Conservation (phyloP, 2,329 filamentous ascomycete genomes). For the Clarireedia monteithiana region DNA sequence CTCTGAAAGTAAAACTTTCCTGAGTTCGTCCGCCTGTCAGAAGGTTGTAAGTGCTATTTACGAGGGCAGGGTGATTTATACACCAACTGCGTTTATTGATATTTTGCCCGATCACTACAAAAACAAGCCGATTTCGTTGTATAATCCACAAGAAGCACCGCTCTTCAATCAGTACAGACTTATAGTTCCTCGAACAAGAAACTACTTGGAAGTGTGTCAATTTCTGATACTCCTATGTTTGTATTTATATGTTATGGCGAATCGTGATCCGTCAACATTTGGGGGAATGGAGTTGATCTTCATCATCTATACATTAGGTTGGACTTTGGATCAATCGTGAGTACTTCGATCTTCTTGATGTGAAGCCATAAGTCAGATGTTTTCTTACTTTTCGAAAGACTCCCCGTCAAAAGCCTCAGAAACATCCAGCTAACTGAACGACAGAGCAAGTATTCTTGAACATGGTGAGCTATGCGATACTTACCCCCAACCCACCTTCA, state of each 20-base stretch:
- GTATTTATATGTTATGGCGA: slow-evolving; percentile 66
- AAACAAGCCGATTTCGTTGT: slow-evolving; percentile 71
- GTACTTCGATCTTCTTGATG: slow-evolving; percentile 48
- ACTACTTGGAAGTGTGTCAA: slow-evolving; percentile 65
- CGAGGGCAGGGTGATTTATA: slow-evolving; percentile 72
- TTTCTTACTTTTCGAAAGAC: background rate
- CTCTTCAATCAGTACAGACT: slow-evolving; percentile 79
- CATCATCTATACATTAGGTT: slow-evolving; percentile 66
- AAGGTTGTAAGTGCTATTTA: slow-evolving; percentile 80
- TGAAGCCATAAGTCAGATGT: background rate
- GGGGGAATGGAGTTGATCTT: slow-evolving; percentile 58
- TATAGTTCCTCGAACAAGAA: slow-evolving; percentile 72
- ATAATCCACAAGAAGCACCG: slow-evolving; percentile 68
- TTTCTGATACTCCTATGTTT: slow-evolving; percentile 62
- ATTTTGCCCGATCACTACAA: slow-evolving; percentile 84
- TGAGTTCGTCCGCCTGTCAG: slow-evolving; percentile 71
- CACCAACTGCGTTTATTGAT: slow-evolving; percentile 72
- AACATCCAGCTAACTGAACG: background rate
- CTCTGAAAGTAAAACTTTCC: slow-evolving; percentile 70
- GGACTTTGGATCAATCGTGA: slow-evolving; percentile 39
- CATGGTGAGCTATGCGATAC: slow-evolving; percentile 38
- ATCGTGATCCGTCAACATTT: slow-evolving; percentile 50
- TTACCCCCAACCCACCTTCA: background rate
- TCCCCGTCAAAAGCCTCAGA: background rate
- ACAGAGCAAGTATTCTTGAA: slow-evolving; percentile 56